These are phyloP conservation scores for Sclerotinia subarctica DNA, from an alignment of 2,329 filamentous ascomycete genomes.

Conservation along the genomic window DNA sequence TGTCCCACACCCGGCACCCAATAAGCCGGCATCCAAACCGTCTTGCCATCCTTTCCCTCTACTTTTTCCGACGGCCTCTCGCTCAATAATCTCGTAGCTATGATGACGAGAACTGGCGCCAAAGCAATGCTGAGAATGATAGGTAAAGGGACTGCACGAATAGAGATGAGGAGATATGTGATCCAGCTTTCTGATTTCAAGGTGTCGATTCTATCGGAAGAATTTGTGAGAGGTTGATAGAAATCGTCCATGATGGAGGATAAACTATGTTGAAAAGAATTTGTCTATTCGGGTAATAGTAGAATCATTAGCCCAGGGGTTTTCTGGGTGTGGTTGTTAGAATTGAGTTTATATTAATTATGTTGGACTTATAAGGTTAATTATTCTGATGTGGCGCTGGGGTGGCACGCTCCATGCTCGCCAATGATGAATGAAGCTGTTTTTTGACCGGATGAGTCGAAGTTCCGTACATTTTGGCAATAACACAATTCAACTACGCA, in stretches of 20 bases:
- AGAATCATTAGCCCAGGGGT: neutral
- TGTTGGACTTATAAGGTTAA: neutral
- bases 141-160: conserved; percentile 20
- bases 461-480: neutral
- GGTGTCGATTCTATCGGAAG: neutral
- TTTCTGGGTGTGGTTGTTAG: neutral
- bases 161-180: conserved; percentile 6
- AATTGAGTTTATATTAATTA: neutral
- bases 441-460: conserved; percentile 8
- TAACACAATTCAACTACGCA: neutral
- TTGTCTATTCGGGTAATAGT: too few species aligned
- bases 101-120: conserved; percentile 26
- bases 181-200: conserved; percentile 8
- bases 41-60: conserved; percentile 26
- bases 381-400: neutral
- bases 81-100: conserved; percentile 33
- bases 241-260: conserved; percentile 30
- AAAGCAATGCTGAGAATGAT: conserved; percentile 28
- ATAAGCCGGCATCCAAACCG: conserved; percentile 52
- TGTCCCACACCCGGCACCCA: conserved; percentile 59
- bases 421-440: neutral
- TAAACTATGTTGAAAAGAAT: neutral
- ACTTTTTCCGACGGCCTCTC: conserved; percentile 19
- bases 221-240: conserved; percentile 24
- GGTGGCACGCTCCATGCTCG: conserved; percentile 12